These are phyloP conservation scores for Tulasnella sp. DNA, from an alignment of 768 basidiomycete genomes.

Conservation along the genomic window DNA sequence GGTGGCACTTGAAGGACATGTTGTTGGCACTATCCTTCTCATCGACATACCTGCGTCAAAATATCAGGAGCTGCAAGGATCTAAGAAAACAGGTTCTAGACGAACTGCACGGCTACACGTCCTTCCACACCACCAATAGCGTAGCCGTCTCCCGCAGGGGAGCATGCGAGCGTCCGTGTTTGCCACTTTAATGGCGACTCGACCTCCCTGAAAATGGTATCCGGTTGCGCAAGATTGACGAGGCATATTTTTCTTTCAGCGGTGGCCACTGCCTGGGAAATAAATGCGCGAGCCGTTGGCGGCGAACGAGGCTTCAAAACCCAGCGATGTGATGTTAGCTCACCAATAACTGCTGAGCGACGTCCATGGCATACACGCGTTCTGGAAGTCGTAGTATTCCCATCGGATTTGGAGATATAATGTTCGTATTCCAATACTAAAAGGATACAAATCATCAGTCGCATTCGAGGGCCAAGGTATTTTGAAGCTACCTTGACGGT, in stretches of 20 bases:
- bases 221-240: background rate
- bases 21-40: constrained; percentile 73
- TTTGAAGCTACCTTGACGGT: constrained; percentile 28
- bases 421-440: constrained; percentile 12
- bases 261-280: too few relatives aligned
- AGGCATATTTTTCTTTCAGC: too few relatives aligned
- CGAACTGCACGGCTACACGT: constrained; percentile 35
- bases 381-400: constrained; percentile 28
- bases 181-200: constrained; percentile 33
- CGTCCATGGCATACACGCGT: constrained; percentile 27
- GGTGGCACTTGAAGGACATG: constrained; percentile 82
- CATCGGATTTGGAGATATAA: constrained; percentile 29
- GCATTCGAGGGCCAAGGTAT: background rate
- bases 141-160: constrained; percentile 18
- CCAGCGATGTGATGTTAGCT: constrained; percentile 18
- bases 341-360: constrained; percentile 23
- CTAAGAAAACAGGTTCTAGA: constrained; percentile 21
- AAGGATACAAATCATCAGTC: constrained; percentile 3
- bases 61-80: constrained; percentile 29
- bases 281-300: background rate
- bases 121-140: constrained; percentile 22
- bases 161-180: constrained; percentile 22
- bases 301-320: background rate
- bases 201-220: constrained; percentile 21
- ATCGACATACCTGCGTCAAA: constrained; percentile 35